Percentiles rank a stretch among this genome's conserved stretches.
Evolutionary conservation across 2,329 filamentous ascomycete genomes (phyloP).

Genomic region (Anthostomella pinea): DNA sequence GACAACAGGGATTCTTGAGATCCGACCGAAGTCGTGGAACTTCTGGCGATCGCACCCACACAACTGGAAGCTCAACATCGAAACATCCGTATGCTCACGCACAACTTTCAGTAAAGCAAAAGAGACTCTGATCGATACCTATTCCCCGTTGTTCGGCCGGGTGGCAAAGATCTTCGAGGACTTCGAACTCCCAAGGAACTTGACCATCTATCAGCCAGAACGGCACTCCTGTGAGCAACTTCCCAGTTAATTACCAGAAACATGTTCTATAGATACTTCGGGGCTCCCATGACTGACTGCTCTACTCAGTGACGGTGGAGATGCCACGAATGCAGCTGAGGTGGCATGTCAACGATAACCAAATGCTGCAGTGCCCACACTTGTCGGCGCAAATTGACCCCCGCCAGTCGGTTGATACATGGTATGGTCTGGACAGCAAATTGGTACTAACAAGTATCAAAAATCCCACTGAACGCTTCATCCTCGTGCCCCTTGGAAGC

Average conservation of each 20-base stretch:
- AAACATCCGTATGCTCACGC: conserved; percentile 16
- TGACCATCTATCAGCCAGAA: conserved; percentile 47
- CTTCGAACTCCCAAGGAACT: conserved; percentile 44
- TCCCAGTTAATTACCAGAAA: too few species aligned
- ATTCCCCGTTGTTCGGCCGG: conserved; percentile 36
- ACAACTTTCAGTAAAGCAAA: neutral
- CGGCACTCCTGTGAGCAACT: conserved; percentile 29
- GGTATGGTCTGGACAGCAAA: conserved; percentile 58
- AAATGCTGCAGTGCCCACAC: conserved; percentile 46
- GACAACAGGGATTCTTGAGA: conserved; percentile 43
- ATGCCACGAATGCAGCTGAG: conserved; percentile 49
- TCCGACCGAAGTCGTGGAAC: conserved; percentile 40
- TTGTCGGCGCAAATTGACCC: conserved; percentile 51
- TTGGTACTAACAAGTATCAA: conserved; percentile 49
- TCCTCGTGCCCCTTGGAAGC: conserved; percentile 52
- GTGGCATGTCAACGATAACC: conserved; percentile 46
- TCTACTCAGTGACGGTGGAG: too few species aligned
- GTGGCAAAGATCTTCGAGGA: conserved; percentile 44
- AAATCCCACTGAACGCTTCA: conserved; percentile 42
- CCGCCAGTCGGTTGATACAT: conserved; percentile 40
- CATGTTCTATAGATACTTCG: too few species aligned
- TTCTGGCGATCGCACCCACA: conserved; percentile 25
- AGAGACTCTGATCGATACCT: conserved; percentile 46
- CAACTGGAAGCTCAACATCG: conserved; percentile 37
- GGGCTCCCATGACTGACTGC: too few species aligned